These are phyloP conservation scores for Boletellus ananiceps DNA, from an alignment of 768 basidiomycete species.

Conservation along the genomic window DNA sequence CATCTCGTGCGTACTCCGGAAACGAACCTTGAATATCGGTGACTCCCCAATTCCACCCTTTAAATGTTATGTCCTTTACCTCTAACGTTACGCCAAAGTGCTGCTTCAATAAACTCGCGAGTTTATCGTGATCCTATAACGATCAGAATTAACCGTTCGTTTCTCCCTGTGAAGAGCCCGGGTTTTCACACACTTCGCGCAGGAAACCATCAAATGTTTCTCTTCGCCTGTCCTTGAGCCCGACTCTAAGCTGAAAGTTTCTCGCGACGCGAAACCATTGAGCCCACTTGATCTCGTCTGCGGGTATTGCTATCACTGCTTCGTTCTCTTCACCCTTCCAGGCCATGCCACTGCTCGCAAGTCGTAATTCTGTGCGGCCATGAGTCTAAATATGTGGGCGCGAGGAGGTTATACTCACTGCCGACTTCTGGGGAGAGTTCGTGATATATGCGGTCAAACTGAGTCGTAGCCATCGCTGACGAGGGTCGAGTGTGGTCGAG, in stretches of 20 bases:
- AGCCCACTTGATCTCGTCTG: slow-evolving; percentile 77
- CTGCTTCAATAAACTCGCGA: slow-evolving; percentile 77
- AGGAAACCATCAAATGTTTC: slow-evolving; percentile 93
- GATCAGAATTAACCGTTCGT: neutral
- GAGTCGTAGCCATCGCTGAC: slow-evolving; percentile 54
- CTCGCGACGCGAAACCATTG: slow-evolving; percentile 92
- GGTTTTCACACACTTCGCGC: slow-evolving; percentile 58
- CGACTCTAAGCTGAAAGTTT: slow-evolving; percentile 84
- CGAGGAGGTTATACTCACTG: slow-evolving; percentile 52
- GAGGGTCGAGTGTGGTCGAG: neutral
- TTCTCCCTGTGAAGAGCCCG: neutral
- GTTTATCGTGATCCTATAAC: slow-evolving; percentile 80
- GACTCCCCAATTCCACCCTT: slow-evolving; percentile 98
- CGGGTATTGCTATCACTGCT: slow-evolving; percentile 56
- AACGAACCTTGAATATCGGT: slow-evolving; percentile 85
- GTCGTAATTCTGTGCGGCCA: slow-evolving; percentile 59
- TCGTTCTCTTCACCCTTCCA: slow-evolving; percentile 83
- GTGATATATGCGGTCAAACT: slow-evolving; percentile 84
- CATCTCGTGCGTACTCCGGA: neutral
- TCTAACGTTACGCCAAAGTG: slow-evolving; percentile 86
- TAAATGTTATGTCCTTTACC: slow-evolving; percentile 78
- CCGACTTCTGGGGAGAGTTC: slow-evolving; percentile 68
- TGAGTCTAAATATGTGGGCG: neutral
- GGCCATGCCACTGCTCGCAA: slow-evolving; percentile 87
- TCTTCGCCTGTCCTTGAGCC: slow-evolving; percentile 68